These are phyloP conservation scores for Geoglossum cookeanum DNA, from an alignment of 2,329 filamentous ascomycete genomes.

Conservation along the genomic window DNA sequence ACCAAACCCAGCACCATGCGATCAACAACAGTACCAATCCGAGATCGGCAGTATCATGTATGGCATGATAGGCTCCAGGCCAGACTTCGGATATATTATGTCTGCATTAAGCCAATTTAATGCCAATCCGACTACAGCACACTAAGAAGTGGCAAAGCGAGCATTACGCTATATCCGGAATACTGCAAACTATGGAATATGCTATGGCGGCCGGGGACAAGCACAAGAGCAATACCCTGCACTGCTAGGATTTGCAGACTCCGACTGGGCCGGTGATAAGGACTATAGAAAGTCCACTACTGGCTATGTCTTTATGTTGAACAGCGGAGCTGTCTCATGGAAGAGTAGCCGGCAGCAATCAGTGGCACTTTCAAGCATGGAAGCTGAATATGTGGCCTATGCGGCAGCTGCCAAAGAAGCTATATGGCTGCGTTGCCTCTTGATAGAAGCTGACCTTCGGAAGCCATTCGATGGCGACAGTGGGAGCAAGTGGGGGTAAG, in stretches of 20 bases:
- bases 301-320: slow-evolving; percentile 3
- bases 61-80: slow-evolving; percentile 3
- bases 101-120: slow-evolving; percentile 3
- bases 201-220: background rate
- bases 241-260: slow-evolving; percentile 2
- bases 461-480: background rate
- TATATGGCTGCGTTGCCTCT: slow-evolving; percentile 3
- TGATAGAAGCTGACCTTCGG: background rate
- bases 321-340: slow-evolving; percentile 2
- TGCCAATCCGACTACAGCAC: background rate
- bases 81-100: slow-evolving; percentile 2
- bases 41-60: slow-evolving; percentile 5
- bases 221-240: too few relatives aligned
- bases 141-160: background rate
- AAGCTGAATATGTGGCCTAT: slow-evolving; percentile 5
- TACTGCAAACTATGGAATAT: slow-evolving; percentile 1
- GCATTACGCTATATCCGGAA: slow-evolving; percentile 4
- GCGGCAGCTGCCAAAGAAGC: slow-evolving; percentile 4
- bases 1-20: background rate
- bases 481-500: background rate
- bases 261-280: slow-evolving; percentile 1
- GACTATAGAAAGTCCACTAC: background rate
- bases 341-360: background rate
- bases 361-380: slow-evolving; percentile 3
- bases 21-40: slow-evolving; percentile 1